A percentile compares a stretch with the other conserved stretches of the same genome.
These are phyloP conservation scores for Phytophthora meadii DNA, from an alignment of 352 stramenopile genomes.

Conservation along the genomic window DNA sequence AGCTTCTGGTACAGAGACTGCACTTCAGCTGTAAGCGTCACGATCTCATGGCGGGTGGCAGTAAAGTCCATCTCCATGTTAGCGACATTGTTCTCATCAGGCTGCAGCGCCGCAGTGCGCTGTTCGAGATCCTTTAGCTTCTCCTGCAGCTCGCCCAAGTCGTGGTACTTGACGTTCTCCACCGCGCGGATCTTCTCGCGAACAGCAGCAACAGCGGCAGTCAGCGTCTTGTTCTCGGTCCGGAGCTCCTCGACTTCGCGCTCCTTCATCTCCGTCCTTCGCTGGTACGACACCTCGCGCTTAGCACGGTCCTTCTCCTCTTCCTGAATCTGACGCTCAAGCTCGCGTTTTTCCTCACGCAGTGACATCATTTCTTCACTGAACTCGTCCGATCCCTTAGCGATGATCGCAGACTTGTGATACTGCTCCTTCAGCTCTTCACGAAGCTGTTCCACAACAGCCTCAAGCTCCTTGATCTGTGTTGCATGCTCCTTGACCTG, in stretches of 20 bases:
- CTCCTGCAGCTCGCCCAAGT: slow-evolving; percentile 43
- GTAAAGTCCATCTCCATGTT: slow-evolving; percentile 56
- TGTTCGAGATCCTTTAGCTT: slow-evolving; percentile 52
- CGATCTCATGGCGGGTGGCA: slow-evolving; percentile 54
- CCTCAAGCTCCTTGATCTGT: slow-evolving; percentile 58
- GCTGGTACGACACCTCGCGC: slow-evolving; percentile 49
- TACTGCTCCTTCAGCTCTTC: slow-evolving; percentile 61
- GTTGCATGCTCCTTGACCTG: slow-evolving; percentile 49
- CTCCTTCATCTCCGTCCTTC: slow-evolving; percentile 50
- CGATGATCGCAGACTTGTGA: slow-evolving; percentile 46
- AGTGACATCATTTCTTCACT: slow-evolving; percentile 55
- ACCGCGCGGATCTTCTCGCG: slow-evolving; percentile 53
- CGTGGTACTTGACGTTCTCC: slow-evolving; percentile 47
- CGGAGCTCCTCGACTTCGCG: slow-evolving; percentile 50
- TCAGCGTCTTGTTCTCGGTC: slow-evolving; percentile 49
- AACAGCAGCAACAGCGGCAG: slow-evolving; percentile 42
- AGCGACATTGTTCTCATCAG: slow-evolving; percentile 29
- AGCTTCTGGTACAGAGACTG: slow-evolving; percentile 64
- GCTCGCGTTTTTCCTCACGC: slow-evolving; percentile 43
- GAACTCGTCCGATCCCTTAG: slow-evolving; percentile 51
- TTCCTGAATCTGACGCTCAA: slow-evolving; percentile 48
- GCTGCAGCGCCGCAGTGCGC: slow-evolving; percentile 43
- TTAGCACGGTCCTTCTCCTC: slow-evolving; percentile 50
- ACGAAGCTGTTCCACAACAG: slow-evolving; percentile 44
- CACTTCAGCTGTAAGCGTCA: slow-evolving; percentile 49